A percentile compares a stretch with the other conserved stretches of the same genome.
Conservation (phyloP, 768 basidiomycete genomes). For the Suillus decipiens region DNA sequence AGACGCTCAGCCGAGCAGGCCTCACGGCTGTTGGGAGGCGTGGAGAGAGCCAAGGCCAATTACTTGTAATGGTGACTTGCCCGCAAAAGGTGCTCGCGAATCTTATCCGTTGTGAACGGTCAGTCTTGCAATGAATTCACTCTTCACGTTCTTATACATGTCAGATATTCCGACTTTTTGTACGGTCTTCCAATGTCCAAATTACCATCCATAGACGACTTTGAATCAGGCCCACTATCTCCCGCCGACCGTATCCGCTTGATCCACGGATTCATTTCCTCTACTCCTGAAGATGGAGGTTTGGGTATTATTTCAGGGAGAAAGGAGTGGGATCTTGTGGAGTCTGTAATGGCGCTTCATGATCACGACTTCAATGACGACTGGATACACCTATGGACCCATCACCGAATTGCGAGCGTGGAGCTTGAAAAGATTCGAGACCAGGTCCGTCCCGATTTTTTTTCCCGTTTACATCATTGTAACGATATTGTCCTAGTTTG, state of each 20-base stretch:
- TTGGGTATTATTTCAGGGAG: conserved; percentile 77
- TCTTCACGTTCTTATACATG: background rate
- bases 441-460: conserved; percentile 49
- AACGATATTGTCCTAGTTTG: conserved; percentile 49
- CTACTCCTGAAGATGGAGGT: conserved; percentile 74
- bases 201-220: conserved; percentile 41
- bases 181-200: conserved; percentile 66
- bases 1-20: conserved; percentile 60
- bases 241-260: conserved; percentile 82
- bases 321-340: conserved; percentile 76
- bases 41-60: conserved; percentile 74
- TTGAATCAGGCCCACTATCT: conserved; percentile 50
- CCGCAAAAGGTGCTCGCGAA: conserved; percentile 59
- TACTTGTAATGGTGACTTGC: conserved; percentile 77
- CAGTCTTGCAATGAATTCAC: conserved; percentile 26
- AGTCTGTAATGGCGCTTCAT: conserved; percentile 82
- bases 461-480: background rate
- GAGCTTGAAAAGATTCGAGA: conserved; percentile 71
- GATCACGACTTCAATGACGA: conserved; percentile 76
- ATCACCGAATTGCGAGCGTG: conserved; percentile 58
- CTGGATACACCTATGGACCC: conserved; percentile 81
- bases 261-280: conserved; percentile 69
- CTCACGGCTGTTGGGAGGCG: conserved; percentile 72
- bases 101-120: conserved; percentile 78
- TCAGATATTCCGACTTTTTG: conserved; percentile 75